Evolutionary conservation across 2,329 filamentous ascomycete genomes (phyloP).

Genomic region (Xylaria sp.): DNA sequence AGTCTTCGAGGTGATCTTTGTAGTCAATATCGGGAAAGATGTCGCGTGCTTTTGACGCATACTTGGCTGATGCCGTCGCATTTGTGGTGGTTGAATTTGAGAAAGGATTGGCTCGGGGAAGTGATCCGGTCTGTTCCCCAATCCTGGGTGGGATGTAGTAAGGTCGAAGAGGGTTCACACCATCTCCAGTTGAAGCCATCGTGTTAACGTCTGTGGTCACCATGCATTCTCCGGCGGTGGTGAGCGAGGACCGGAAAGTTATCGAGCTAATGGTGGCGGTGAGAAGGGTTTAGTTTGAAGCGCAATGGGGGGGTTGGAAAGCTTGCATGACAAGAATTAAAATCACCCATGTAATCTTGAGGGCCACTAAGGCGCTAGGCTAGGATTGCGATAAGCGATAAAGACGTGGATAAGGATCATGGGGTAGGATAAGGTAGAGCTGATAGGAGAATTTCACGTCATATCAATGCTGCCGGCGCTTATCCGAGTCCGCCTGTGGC

Average conservation of each 20-base stretch:
- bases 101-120: slow-evolving; percentile 57
- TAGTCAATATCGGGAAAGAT: slow-evolving; percentile 93
- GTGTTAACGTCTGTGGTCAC: slow-evolving; percentile 10
- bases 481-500: neutral
- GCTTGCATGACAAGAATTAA: slow-evolving; percentile 37
- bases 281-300: slow-evolving; percentile 1
- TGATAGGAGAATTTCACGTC: slow-evolving; percentile 13
- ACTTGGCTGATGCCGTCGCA: slow-evolving; percentile 52
- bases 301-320: slow-evolving; percentile 19
- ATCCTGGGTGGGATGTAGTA: slow-evolving; percentile 75
- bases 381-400: neutral
- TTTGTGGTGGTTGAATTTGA: slow-evolving; percentile 57
- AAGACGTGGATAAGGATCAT: neutral
- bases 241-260: neutral
- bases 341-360: slow-evolving; percentile 16
- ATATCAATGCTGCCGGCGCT: neutral
- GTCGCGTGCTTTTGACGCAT: slow-evolving; percentile 78
- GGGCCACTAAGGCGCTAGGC: neutral
- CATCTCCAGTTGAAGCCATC: slow-evolving; percentile 56
- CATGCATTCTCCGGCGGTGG: slow-evolving; percentile 29
- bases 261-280: neutral
- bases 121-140: slow-evolving; percentile 62
- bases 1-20: slow-evolving; percentile 83
- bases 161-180: slow-evolving; percentile 68
- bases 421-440: neutral